Evolutionary conservation across 495 filamentous ascomycete species (phyloP).

Genomic region (Tuber microsphaerosporum): DNA sequence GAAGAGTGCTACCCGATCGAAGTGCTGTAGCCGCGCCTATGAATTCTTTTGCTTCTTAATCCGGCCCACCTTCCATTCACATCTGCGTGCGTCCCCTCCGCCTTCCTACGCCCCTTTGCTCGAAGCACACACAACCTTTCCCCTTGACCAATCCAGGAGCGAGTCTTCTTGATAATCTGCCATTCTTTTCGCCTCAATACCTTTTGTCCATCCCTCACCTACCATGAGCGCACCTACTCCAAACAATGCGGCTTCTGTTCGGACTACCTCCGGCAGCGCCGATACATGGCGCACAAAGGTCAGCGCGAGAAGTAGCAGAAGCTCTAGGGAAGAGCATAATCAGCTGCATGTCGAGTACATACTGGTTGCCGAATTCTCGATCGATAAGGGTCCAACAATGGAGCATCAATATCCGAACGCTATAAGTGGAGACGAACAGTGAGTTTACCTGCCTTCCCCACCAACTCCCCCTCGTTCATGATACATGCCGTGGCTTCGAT

Average conservation of each 20-base stretch:
- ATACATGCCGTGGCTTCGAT: constrained; percentile 2
- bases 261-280: constrained; percentile 27
- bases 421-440: constrained; percentile 88
- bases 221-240: constrained; percentile 19
- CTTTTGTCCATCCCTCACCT: constrained; percentile 18
- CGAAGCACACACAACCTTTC: constrained; percentile 9
- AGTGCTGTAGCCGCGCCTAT: constrained; percentile 10
- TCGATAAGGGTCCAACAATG: constrained; percentile 93
- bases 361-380: constrained; percentile 95
- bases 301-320: constrained; percentile 34
- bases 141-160: background rate
- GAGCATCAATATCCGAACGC: constrained; percentile 92
- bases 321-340: constrained; percentile 40
- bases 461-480: background rate
- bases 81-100: constrained; percentile 1
- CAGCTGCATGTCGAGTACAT: constrained; percentile 99
- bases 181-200: constrained; percentile 5
- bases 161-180: background rate
- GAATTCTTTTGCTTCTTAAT: constrained; percentile 7
- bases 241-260: constrained; percentile 21
- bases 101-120: background rate
- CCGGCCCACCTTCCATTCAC: constrained; percentile 6
- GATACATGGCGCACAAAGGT: constrained; percentile 27
- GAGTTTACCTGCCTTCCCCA: constrained; percentile 17
- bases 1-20: background rate